Base-by-base conservation (phyloP, 495 filamentous ascomycete genomes). In the Penicillium alfredii region DNA sequence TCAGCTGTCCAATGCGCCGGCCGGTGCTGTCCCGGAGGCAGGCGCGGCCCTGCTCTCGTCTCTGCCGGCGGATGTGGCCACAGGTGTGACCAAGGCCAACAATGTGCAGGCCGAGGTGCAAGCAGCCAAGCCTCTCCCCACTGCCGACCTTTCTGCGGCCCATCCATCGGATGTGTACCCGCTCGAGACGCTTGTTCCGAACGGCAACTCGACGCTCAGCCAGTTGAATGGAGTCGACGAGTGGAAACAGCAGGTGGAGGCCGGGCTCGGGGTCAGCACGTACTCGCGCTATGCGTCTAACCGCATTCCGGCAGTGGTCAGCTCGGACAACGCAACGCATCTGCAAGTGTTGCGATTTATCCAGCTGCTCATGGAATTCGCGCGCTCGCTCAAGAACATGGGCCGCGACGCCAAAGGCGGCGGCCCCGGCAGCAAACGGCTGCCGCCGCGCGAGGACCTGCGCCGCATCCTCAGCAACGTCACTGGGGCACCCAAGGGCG, bases 91-190 rank as follows among this genome's bases (percentile, higher is more conserved):
- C 38, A 81, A 86, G 53, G 68, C 74, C n/a, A 67, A 71, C 31
- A 61, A 74, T 11, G 69, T 92, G 1, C 78, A 86, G 43, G 73
- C 77, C 11, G 72, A 70, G 30, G 65, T 82, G 26, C 81, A 87
- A 53, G 71, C 69, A 19, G 66, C 70, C 19, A 92, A 93, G 49
- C 88, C 92, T 9, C 70, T 88, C 20, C 92, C 92, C 2, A 73
- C 67, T 8, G 74, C 83, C 29, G 86, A 97, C 55, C 68, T 80
- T 29, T 69, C 76, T 2, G 88, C 86, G 14, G 60, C 69, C 18
- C 77, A 78, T 13, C 76, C 86, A n/a, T 73, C 77, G 8, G 86
- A 94, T 23, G 87, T 95, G 24, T 98, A 98, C 58, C 59, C 82
- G 2, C 58, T 85, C 28, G 72, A 81, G 15, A 64, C 66, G 8